phyloP scores from a whole-genome alignment of 768 basidiomycete genomes.

The Amanita pallidorosea region DNA sequence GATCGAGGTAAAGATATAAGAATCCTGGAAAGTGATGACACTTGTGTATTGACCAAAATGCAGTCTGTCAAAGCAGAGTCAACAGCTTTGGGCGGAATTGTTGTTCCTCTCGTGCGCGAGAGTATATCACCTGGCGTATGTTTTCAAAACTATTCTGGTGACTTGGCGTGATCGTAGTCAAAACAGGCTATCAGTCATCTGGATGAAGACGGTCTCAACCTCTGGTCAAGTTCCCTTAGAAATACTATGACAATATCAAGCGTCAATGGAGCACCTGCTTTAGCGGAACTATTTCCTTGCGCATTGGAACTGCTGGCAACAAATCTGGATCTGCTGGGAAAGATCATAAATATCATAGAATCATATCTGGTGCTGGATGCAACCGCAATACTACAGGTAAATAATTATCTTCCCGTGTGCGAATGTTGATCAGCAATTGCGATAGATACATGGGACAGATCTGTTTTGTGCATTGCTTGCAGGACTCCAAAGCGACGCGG shows the following conservation, averaged over 20 bases:
- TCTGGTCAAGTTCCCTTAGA: constrained; percentile 66
- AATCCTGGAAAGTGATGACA: not conserved
- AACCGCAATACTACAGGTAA: constrained; percentile 49
- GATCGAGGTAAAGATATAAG: constrained; percentile 41
- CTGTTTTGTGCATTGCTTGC: constrained; percentile 45
- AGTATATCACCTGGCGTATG: constrained; percentile 48
- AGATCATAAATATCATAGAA: constrained; percentile 55
- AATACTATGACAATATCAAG: constrained; percentile 47
- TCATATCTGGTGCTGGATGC: constrained; percentile 75
- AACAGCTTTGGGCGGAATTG: constrained; percentile 36
- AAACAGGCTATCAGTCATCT: constrained; percentile 52
- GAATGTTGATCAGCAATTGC: not conserved
- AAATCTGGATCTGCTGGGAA: constrained; percentile 70
- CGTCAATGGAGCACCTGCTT: constrained; percentile 32
- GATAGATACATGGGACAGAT: constrained; percentile 41
- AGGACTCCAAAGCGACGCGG: constrained; percentile 39
- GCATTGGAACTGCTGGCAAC: constrained; percentile 47
- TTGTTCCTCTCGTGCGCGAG: constrained; percentile 56
- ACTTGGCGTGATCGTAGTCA: not conserved
- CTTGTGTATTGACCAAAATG: constrained; percentile 1
- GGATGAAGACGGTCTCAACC: constrained; percentile 65
- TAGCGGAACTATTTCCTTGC: constrained; percentile 58
- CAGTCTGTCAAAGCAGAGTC: constrained; percentile 65
- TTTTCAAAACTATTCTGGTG: constrained; percentile 1
- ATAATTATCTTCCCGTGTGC: not conserved